A percentile compares a stretch with the other conserved stretches of the same genome.
These are phyloP conservation scores for Leishmania tropica DNA, from an alignment of 208 protist species.

Conservation along the genomic window DNA sequence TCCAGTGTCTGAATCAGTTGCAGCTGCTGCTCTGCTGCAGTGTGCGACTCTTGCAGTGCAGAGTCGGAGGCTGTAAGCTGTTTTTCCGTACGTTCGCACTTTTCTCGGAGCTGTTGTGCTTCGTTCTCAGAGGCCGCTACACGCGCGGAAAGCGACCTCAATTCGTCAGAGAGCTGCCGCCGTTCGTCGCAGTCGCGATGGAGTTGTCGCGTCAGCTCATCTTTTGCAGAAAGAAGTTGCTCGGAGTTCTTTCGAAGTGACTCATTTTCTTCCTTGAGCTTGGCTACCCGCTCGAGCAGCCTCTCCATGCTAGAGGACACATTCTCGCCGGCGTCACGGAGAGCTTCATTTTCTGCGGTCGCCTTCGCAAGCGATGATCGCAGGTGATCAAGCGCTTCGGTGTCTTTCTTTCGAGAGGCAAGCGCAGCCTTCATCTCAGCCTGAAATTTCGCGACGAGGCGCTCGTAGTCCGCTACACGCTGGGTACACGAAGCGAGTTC, in stretches of 20 bases:
- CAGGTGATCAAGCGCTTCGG: conserved; percentile 31
- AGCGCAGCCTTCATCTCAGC: conserved; percentile 40
- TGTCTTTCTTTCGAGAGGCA: conserved; percentile 23
- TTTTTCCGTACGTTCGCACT: background rate
- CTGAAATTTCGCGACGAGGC: conserved; percentile 48
- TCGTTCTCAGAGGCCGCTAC: conserved; percentile 2
- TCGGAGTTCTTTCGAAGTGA: conserved; percentile 3
- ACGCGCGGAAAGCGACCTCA: conserved; percentile 5
- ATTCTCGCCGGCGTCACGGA: conserved; percentile 30
- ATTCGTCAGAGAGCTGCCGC: background rate
- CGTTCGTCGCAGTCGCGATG: background rate
- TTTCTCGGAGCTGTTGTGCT: background rate
- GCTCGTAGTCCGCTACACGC: conserved; percentile 50
- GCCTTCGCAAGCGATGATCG: conserved; percentile 18
- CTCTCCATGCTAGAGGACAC: conserved; percentile 38
- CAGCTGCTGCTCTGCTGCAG: conserved; percentile 38
- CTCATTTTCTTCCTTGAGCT: conserved; percentile 41
- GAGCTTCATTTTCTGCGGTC: conserved; percentile 25
- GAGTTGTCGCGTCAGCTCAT: background rate
- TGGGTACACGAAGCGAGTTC: conserved; percentile 25
- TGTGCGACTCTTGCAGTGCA: conserved; percentile 14
- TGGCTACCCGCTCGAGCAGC: conserved; percentile 28
- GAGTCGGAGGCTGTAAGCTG: background rate
- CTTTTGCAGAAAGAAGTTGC: background rate
- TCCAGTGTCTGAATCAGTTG: conserved; percentile 49